phyloP scores from a whole-genome alignment of 75 land plant genomes.

The Cunninghamia lanceolata region DNA sequence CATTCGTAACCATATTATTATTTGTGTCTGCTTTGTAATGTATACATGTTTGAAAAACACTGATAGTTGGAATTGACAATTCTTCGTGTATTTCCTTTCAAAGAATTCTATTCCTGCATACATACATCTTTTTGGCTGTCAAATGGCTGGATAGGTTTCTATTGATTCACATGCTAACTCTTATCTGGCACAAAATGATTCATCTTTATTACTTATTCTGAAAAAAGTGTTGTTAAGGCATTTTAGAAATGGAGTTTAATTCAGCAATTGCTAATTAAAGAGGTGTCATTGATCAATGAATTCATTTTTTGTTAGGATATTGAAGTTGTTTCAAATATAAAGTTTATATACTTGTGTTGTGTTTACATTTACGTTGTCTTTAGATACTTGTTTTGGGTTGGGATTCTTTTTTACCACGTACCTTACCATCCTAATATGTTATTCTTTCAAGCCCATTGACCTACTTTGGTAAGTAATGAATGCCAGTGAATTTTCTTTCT shows the following conservation, averaged over 20 bases:
- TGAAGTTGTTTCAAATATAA: background rate
- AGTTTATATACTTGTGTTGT: background rate
- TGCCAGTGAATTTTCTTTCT: background rate
- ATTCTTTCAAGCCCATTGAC: background rate
- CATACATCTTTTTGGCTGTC: background rate
- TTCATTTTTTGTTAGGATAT: background rate
- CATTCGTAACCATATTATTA: background rate
- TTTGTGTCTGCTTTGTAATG: background rate
- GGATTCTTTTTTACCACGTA: background rate
- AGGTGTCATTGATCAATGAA: background rate
- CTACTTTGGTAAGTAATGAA: background rate
- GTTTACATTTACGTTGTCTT: background rate
- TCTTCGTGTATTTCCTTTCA: background rate
- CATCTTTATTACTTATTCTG: background rate
- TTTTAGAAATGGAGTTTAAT: background rate
- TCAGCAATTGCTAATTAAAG: background rate
- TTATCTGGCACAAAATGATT: background rate
- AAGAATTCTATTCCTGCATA: background rate
- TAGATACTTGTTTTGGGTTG: background rate
- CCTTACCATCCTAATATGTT: background rate
- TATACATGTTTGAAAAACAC: background rate
- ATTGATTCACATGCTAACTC: background rate
- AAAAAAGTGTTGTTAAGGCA: background rate
- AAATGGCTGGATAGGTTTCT: background rate
- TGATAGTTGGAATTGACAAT: background rate